A percentile compares a stretch with the other conserved stretches of the same genome.
Conservation (phyloP, 108 stramenopile species). For the Aurantiochytrium sp. region DNA sequence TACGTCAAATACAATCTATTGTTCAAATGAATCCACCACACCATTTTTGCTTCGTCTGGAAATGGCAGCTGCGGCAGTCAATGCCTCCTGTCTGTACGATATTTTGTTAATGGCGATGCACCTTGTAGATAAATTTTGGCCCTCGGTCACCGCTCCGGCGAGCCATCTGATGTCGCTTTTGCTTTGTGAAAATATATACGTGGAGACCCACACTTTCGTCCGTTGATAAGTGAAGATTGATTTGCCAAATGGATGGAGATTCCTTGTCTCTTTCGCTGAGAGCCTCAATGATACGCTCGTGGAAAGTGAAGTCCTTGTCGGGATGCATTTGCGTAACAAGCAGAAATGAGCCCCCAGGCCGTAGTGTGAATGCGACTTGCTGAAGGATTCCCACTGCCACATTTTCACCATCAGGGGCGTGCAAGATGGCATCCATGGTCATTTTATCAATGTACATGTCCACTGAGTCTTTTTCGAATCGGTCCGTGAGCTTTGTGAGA, state of each 20-base stretch:
- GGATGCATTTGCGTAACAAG: neutral
- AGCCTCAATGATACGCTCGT: neutral
- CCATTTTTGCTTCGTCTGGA: too few species aligned
- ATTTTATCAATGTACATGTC: neutral
- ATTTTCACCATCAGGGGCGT: neutral
- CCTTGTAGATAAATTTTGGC: neutral
- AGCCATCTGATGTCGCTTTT: neutral
- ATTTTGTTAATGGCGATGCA: neutral
- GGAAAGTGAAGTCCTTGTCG: neutral
- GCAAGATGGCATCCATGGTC: constrained; percentile 10
- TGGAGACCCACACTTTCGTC: neutral
- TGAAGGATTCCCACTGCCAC: neutral
- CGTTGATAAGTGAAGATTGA: neutral
- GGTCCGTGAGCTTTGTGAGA: neutral
- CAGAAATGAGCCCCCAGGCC: neutral
- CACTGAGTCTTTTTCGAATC: neutral
- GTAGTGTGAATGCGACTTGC: neutral
- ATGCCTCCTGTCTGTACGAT: too few species aligned
- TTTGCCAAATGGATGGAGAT: neutral
- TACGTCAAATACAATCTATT: too few species aligned
- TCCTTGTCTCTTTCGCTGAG: neutral
- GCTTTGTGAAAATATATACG: neutral
- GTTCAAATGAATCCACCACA: too few species aligned
- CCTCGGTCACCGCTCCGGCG: neutral
- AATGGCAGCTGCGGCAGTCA: too few species aligned